Conservation (phyloP, 768 basidiomycete genomes). For the Tephrocybe sp. region DNA sequence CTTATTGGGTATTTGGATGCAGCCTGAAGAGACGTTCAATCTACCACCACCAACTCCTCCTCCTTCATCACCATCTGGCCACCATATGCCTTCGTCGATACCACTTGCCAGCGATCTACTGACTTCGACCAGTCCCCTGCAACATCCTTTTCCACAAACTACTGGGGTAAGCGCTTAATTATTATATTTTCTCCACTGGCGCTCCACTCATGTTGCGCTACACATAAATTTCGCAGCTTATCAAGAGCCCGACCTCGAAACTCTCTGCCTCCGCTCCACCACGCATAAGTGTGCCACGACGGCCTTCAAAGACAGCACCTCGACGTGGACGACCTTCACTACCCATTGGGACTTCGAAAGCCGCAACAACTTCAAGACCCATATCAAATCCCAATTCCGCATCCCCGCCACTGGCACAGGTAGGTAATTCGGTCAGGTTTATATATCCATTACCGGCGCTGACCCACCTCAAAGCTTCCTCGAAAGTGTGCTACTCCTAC, state of each 20-base stretch:
- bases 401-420: too few relatives aligned
- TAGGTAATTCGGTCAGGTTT: too few relatives aligned
- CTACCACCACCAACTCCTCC: neutral
- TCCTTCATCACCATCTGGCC: neutral
- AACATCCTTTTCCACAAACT: neutral
- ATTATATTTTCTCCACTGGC: too few relatives aligned
- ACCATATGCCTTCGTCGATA: neutral
- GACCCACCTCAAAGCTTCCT: neutral
- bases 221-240: neutral
- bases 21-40: neutral
- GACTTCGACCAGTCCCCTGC: neutral
- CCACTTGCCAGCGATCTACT: neutral
- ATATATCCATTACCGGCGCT: too few relatives aligned
- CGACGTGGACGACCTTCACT: too few relatives aligned
- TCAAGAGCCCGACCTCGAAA: neutral
- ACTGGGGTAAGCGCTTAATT: neutral
- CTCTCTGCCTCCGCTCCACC: neutral
- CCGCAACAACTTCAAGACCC: too few relatives aligned
- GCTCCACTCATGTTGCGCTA: too few relatives aligned
- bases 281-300: neutral
- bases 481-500: slow-evolving; percentile 13
- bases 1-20: neutral
- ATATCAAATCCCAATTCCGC: too few relatives aligned
- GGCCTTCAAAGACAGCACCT: too few relatives aligned
- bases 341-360: too few relatives aligned